Base-by-base conservation (phyloP, 176 grass and related monocot species). In the Avena insularis region DNA sequence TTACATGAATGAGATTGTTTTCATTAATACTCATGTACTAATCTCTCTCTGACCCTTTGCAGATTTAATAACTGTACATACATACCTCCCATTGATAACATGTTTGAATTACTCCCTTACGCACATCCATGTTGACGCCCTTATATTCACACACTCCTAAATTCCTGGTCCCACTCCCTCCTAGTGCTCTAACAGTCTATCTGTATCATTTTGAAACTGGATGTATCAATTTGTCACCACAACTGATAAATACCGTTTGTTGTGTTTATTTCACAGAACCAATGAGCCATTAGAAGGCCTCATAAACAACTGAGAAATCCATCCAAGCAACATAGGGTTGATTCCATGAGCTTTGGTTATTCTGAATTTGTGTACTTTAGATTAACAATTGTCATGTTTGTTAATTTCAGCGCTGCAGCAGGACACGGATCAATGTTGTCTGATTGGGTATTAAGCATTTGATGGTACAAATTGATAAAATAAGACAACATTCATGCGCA, bases 231-330 rank as follows among this genome's bases (percentile, higher is more conserved):
- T 35, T 3, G 33, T 35, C 33, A 35, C 33, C 33, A 3, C 33
- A 35, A 35, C 1, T 71, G 19, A 19, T 46, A 71, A 71, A 8
- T 45, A 71, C 10, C 3, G 68, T n/a, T n/a, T 71, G n/a, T n/a
- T 71, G 4, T 45, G 38, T 71, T 71, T 1, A 17, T 46, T 19
- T n/a, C 19, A 45, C 9, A 71, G 68, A 45, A 9, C 36, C 68
- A 71, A 71, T 71, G 68, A 71, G 36, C 9, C 16, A 71, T 45
- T 71, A 71, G 38, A 87, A 86, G 79, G 38, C 33, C 35, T 15
- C 40, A 75, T 53, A 55, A 77, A 55, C 74, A 77, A 54, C 48
- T 33, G 29, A 77, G 74, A 77, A 55, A 77, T 77, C 4, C 27
- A 35, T 77, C 74, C 49, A 77, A 15, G 7, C 3, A 77, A 29